Percentiles rank a stretch among this genome's conserved stretches.
Evolutionary conservation across 176 grass and related monocot species (phyloP).

Genomic region (Eremochloa ophiuroides): DNA sequence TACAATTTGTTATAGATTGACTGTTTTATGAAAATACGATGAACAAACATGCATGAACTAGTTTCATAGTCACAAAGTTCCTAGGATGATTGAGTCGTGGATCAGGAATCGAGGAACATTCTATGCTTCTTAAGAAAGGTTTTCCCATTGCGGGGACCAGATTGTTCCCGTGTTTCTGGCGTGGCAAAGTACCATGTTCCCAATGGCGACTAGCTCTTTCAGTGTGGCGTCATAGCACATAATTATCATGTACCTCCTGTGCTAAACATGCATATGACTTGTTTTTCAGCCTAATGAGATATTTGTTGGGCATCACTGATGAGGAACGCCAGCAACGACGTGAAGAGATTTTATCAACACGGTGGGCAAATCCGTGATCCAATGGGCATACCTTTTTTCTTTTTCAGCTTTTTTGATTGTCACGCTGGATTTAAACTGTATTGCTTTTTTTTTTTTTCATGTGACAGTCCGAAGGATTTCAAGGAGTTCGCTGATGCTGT

Average conservation of each 20-base stretch:
- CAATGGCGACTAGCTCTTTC: background rate
- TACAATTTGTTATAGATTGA: background rate
- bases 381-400: background rate
- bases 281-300: constrained; percentile 71
- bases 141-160: background rate
- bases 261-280: background rate
- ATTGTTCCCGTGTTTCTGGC: background rate
- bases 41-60: background rate
- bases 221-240: background rate
- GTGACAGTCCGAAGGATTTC: constrained; percentile 78
- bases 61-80: background rate
- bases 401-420: background rate
- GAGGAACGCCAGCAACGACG: constrained; percentile 87
- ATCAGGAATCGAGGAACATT: background rate
- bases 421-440: background rate
- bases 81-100: too few species aligned
- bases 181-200: background rate
- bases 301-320: constrained; percentile 78
- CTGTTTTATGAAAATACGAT: background rate
- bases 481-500: constrained; percentile 92
- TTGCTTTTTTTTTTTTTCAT: constrained; percentile 12
- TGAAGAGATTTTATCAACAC: constrained; percentile 90
- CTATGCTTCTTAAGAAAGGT: background rate
- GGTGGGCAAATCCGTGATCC: constrained; percentile 41
- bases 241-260: background rate